These are phyloP conservation scores for Petunia hybrid DNA, from an alignment of 305 asterid genomes.

Conservation along the genomic window DNA sequence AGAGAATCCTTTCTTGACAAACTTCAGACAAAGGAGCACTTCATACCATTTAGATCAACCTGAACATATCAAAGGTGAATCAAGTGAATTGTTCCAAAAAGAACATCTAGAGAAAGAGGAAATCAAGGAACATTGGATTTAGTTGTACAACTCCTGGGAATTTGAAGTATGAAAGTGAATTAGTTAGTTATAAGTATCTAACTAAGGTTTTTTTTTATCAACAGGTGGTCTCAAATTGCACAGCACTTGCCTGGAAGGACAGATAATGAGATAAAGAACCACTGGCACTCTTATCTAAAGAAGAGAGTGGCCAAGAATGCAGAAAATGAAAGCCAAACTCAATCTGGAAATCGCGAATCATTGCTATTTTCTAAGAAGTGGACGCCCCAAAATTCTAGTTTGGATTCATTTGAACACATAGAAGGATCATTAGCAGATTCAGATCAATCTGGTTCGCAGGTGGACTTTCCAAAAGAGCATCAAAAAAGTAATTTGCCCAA, in stretches of 20 bases:
- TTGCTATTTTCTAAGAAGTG: slow-evolving; percentile 46
- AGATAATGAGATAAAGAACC: slow-evolving; percentile 81
- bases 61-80: too few species aligned
- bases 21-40: neutral
- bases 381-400: slow-evolving; percentile 43
- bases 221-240: slow-evolving; percentile 91
- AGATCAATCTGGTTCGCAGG: slow-evolving; percentile 44
- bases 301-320: slow-evolving; percentile 51
- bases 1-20: neutral
- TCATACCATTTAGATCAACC: neutral
- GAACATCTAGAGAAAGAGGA: neutral
- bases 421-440: slow-evolving; percentile 49
- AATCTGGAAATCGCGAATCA: slow-evolving; percentile 34
- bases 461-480: slow-evolving; percentile 32
- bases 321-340: slow-evolving; percentile 36
- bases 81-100: too few species aligned
- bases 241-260: slow-evolving; percentile 80
- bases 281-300: slow-evolving; percentile 90
- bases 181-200: neutral
- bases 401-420: slow-evolving; percentile 45
- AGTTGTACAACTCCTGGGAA: neutral
- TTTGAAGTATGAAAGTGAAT: too few species aligned
- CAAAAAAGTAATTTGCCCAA: slow-evolving; percentile 58
- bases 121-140: neutral
- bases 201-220: neutral